Evolutionary conservation across 768 basidiomycete species (phyloP), one percentile per base, ranked within the genome.

Genomic region (Mycena kentingensis): DNA sequence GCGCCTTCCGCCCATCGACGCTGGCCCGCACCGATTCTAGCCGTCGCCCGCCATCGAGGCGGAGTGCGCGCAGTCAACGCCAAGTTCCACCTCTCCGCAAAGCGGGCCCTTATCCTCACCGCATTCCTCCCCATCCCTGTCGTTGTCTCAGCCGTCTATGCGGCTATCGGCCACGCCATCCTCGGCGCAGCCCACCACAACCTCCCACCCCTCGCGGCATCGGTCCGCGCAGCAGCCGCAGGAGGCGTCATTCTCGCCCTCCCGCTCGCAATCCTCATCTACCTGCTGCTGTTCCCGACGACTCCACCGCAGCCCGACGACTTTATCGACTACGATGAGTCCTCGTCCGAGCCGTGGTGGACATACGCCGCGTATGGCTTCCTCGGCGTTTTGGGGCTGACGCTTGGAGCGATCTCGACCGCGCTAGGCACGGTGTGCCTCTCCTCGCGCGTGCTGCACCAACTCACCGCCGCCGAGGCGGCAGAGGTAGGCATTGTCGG

Each of bases 121-220:
- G 51, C 66, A 1, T 74, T 73, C 55, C 63, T 73, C 4, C 71
- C 71, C 0, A 26, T 73, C 4, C 70, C 73, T 6, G 70, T 71
- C 3, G 46, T 72, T 3, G 50, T 74, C 12, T 65, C 71, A 5
- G 49, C 70, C 13, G 42, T 69, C 1, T 72, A 70, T 52, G 29
- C 71, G 19, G 49, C 63, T 2, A 52, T 63, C 2, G 73, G 73
- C 0, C 71, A 73, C 46, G 60, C 60, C 32, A 55, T 73, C 51
- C 61, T 74, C 19, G 67, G 62, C 10, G 55, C 55, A 12, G 55
- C 63, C 2, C 46, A 49, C 24, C 36, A 25, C 18, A 37, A 6
- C 12, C 52, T 46, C 21, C 53, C 63, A 1, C 59, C 68, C 21
- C 48, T 71, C 21, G 52, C 63, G 24, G 61, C 71, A 7, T 70